Base-by-base conservation (phyloP, 768 basidiomycete genomes). In the Multifurca ochricompacta region DNA sequence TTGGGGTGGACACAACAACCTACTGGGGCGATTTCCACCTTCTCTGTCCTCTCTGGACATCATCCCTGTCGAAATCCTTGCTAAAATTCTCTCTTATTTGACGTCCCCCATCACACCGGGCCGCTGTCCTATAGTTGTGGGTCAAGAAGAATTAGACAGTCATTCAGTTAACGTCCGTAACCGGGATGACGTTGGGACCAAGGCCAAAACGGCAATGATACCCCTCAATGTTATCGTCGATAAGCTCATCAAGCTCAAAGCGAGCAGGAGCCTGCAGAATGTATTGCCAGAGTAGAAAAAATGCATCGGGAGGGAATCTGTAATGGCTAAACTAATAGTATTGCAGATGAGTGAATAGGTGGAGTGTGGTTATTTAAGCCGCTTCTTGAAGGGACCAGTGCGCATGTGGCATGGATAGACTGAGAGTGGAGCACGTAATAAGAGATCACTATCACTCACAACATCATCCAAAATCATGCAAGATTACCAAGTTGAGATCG, bases 91-190 rank as follows among this genome's bases (percentile, higher is more conserved):
- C n/a, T n/a, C n/a, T n/a, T n/a, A n/a, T n/a, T n/a, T n/a, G n/a
- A n/a, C 31, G 31, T 54, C 30, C 44, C 28, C n/a, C n/a, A n/a
- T n/a, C n/a, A n/a, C n/a, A n/a, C n/a, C n/a, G n/a, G 32, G 19
- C 6, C 3, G 32, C 51, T 16, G 25, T 31, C 49, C 61, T 40
- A 32, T 62, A 96, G 95, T 98, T 55, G 95, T 98, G 51, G 96
- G 96, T 27, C 85, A 94, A 65, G 88, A 92, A 60, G 96, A 99
- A 70, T 71, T 91, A 51, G 85, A 91, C 55, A 74, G 77, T 40
- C 79, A 78, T 37, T 90, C 95, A 5, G 96, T 98, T 60, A 98
- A 99, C 65, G 83, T 98, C 16, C 82, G 95, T 55, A 98, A 97
- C 69, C 83, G 96, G 32, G 95, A 98, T 68, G 92, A 97, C 62